Evolutionary conservation across 2,329 filamentous ascomycete species (phyloP), one percentile per base, ranked within the genome.

Genomic region (Dryadomyces sulphureus): DNA sequence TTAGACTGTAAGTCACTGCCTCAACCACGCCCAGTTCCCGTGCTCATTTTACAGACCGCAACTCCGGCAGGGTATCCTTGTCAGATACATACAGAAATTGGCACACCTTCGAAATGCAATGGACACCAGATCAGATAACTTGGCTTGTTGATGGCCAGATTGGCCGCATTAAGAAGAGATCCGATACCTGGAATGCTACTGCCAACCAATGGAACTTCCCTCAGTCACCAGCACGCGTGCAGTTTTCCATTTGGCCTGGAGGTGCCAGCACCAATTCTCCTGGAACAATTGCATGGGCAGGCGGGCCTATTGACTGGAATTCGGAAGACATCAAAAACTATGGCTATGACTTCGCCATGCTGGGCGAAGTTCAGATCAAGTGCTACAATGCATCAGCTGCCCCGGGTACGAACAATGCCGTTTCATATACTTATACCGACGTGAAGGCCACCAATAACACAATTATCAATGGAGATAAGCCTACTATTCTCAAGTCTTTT

Each of bases 161-260:
- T 24, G 76, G 81, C 52, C 86, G 92, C 50, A 81, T 76, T 21
- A 70, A 87, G 61, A 72, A 88, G 60, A 80, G 81, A 59, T 70
- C 73, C 16, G 77, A 87, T 34, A 96, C 92, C 12, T 96, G 82
- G 79, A 95, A 98, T 66, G 66, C 70, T 12, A 93, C 86, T 7
- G 66, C 78, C 48, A 82, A 89, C 63, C 79, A 80, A 62, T 98
- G 81, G 73, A 70, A 83, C 56, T 98, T 76, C 69, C 92, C 92
- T 7, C 92, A 96, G 67, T 93, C 89, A 0, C 92, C 92, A 4
- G 67, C 89, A 16, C 85, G 90, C 55, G 76, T 98, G 45, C 87
- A 95, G 69, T 73, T 98, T 43, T 96, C 92, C 16, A 79, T 98
- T 58, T 98, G 92, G 92, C 92, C 92, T 36, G 92, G 86, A 57